These are phyloP conservation scores for Sugiyamaella americana DNA, from an alignment of 805 yeast species.

Conservation along the genomic window DNA sequence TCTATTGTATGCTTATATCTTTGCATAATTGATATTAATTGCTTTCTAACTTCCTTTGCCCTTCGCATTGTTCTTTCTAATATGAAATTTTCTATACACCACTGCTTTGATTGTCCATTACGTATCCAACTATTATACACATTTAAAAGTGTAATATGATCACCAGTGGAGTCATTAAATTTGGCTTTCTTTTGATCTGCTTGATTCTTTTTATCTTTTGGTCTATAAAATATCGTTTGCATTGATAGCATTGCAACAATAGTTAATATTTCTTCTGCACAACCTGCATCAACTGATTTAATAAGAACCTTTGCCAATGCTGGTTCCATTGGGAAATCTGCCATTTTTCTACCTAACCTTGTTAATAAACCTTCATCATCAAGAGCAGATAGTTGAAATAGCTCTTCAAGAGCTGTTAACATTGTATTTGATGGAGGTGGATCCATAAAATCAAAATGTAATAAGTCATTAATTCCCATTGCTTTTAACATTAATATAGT, in stretches of 20 bases:
- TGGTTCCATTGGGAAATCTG: slow-evolving; percentile 89
- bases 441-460: slow-evolving; percentile 86
- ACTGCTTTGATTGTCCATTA: slow-evolving; percentile 57
- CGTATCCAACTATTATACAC: slow-evolving; percentile 74
- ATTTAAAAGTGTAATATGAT: slow-evolving; percentile 69
- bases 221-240: slow-evolving; percentile 61
- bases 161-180: slow-evolving; percentile 58
- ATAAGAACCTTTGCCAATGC: slow-evolving; percentile 74
- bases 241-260: slow-evolving; percentile 83
- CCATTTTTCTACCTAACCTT: slow-evolving; percentile 72
- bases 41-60: slow-evolving; percentile 65
- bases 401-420: slow-evolving; percentile 66
- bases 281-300: slow-evolving; percentile 52
- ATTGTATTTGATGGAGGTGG: slow-evolving; percentile 73
- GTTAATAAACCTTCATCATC: slow-evolving; percentile 77
- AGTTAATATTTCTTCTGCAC: slow-evolving; percentile 62
- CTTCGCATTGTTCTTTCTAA: slow-evolving; percentile 69
- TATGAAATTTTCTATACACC: slow-evolving; percentile 82
- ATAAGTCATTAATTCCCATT: slow-evolving; percentile 74
- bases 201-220: slow-evolving; percentile 52
- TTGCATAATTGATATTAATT: slow-evolving; percentile 47
- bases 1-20: slow-evolving; percentile 27
- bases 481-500: slow-evolving; percentile 73
- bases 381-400: slow-evolving; percentile 85
- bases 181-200: slow-evolving; percentile 60